Evolutionary conservation across 164 flowering plant genomes (phyloP).

Genomic region (Vitis amurensis): DNA sequence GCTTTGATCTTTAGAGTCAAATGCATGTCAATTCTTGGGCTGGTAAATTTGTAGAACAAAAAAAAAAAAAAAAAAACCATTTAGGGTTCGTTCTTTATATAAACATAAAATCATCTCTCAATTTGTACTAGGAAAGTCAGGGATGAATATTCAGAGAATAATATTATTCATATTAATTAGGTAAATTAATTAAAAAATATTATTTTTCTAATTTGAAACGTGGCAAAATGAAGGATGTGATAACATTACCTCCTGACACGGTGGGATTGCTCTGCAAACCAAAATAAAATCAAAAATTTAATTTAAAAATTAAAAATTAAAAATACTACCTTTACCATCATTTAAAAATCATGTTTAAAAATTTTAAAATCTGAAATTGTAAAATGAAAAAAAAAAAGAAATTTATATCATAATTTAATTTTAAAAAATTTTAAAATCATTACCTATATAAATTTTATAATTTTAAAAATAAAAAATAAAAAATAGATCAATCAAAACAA

Average conservation of each 20-base stretch:
- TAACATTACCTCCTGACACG: not conserved
- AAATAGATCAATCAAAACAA: too few species aligned
- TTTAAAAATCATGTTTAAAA: too few species aligned
- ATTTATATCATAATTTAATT: too few species aligned
- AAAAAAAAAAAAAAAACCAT: not conserved
- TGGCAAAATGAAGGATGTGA: not conserved
- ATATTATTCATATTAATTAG: not conserved
- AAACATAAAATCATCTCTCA: not conserved
- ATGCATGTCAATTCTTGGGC: not conserved
- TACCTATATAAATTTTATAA: too few species aligned
- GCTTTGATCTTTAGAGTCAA: not conserved
- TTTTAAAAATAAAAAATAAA: too few species aligned
- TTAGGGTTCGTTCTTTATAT: not conserved
- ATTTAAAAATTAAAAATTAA: too few species aligned
- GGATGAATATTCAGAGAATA: constrained; percentile 4
- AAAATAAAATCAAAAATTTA: too few species aligned
- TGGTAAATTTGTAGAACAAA: not conserved
- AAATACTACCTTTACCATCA: too few species aligned
- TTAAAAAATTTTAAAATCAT: too few species aligned
- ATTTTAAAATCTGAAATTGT: too few species aligned
- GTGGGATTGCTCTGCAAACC: too few species aligned
- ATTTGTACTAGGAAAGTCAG: not conserved
- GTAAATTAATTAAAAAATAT: not conserved
- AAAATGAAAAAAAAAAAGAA: too few species aligned
- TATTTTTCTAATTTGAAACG: not conserved